These are phyloP conservation scores for Rhamnella rubrinervis DNA, from an alignment of 331 rosid genomes.

Conservation along the genomic window DNA sequence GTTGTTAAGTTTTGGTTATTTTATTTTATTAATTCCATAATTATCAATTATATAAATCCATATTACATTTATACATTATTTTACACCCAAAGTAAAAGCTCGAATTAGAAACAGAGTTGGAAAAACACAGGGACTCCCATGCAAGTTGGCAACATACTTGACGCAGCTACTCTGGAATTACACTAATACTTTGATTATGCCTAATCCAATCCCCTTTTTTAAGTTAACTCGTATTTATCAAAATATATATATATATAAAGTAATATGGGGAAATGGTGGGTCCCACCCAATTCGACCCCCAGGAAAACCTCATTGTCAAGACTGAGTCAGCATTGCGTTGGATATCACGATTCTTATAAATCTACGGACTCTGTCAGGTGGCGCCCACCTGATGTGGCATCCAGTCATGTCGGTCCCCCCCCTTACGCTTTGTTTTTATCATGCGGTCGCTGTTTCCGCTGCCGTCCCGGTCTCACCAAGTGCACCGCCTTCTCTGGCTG, in stretches of 20 bases:
- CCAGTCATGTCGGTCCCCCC: conserved; percentile 25
- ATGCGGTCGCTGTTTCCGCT: background rate
- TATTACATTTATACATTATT: conserved; percentile 1
- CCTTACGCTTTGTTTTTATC: conserved; percentile 8
- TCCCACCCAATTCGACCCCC: no score
- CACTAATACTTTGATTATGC: no score
- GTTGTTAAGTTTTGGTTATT: conserved; percentile 5
- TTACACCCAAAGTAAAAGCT: conserved; percentile 8
- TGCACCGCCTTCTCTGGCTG: background rate
- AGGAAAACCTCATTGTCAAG: background rate
- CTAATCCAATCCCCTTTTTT: no score
- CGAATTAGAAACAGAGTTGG: background rate
- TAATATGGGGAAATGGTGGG: no score
- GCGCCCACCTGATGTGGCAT: conserved; percentile 46
- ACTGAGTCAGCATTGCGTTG: conserved; percentile 52
- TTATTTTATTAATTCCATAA: background rate
- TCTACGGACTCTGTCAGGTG: background rate
- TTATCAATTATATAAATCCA: no score
- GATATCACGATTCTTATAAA: conserved; percentile 27
- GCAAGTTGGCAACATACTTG: no score
- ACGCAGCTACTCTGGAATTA: no score
- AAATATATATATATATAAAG: no score
- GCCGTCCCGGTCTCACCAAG: no score
- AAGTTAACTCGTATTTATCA: no score
- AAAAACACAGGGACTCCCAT: no score